Conservation (phyloP, 306 rosid genomes). For the Quercus robur region DNA sequence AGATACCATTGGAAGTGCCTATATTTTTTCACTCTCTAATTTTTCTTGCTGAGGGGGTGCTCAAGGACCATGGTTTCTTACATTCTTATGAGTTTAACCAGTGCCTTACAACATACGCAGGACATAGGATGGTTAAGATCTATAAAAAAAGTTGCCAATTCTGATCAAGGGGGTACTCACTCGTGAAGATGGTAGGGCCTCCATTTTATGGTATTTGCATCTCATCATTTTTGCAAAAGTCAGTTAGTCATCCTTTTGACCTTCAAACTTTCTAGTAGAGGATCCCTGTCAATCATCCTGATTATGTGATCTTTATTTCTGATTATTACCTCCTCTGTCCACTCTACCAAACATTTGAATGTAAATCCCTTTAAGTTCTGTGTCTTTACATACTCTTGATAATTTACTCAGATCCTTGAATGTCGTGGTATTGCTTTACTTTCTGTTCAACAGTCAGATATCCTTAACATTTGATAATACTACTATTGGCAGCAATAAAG, state of each 20-base stretch:
- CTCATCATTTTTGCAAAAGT: no score
- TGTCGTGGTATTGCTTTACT: background rate
- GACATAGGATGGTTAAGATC: slow-evolving; percentile 27
- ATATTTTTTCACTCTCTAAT: background rate
- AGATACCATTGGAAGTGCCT: no score
- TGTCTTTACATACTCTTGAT: background rate
- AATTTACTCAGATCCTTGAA: background rate
- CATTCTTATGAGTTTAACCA: background rate
- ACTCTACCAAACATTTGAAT: background rate
- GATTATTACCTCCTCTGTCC: background rate
- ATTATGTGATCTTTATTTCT: background rate
- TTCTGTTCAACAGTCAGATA: background rate
- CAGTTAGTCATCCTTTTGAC: background rate
- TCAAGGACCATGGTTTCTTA: background rate
- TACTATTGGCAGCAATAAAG: slow-evolving; percentile 21
- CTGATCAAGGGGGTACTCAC: slow-evolving; percentile 21
- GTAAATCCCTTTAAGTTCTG: background rate
- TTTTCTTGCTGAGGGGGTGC: background rate
- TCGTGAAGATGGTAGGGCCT: slow-evolving; percentile 16
- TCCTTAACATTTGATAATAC: background rate
- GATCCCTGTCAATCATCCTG: background rate
- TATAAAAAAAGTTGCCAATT: slow-evolving; percentile 25
- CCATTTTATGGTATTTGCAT: no score
- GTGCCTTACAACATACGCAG: background rate
- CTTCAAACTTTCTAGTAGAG: background rate